Evolutionary conservation across 345 rosid species (phyloP).

Genomic region (Acer yangbiense): DNA sequence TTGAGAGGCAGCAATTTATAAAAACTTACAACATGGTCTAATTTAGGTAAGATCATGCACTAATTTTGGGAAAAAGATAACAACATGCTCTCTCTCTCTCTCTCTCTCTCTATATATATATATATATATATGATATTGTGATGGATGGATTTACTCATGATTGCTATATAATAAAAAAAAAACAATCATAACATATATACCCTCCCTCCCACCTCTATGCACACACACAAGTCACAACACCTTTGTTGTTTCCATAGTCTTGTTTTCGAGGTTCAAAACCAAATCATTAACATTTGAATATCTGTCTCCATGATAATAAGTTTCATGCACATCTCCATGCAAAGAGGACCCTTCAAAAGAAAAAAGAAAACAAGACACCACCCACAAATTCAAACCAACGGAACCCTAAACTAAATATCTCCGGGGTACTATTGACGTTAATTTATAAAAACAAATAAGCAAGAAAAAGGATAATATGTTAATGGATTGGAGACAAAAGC

Average conservation of each 20-base stretch:
- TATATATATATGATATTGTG: background rate
- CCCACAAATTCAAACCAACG: background rate
- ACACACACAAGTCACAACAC: slow-evolving; percentile 13
- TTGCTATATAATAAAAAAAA: slow-evolving; percentile 41
- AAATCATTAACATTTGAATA: slow-evolving; percentile 57
- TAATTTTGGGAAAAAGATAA: slow-evolving; percentile 3
- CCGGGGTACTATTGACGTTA: background rate
- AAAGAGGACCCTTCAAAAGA: background rate
- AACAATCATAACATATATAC: slow-evolving; percentile 9
- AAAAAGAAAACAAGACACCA: background rate
- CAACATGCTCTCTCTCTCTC: background rate
- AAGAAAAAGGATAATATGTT: background rate
- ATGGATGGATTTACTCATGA: slow-evolving; percentile 45
- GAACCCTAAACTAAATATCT: background rate
- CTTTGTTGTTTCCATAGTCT: slow-evolving; percentile 1
- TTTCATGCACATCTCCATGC: slow-evolving; percentile 55
- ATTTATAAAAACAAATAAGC: background rate
- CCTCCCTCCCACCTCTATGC: slow-evolving; percentile 27
- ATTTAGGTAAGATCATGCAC: slow-evolving; percentile 17
- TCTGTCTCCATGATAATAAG: slow-evolving; percentile 41
- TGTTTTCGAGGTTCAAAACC: slow-evolving; percentile 32
- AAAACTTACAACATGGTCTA: background rate
- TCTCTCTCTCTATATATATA: too few species aligned
- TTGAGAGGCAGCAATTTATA: background rate
- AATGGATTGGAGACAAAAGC: background rate